Conservation (phyloP, 2,329 filamentous ascomycete genomes). For the Aspergillus candidus region DNA sequence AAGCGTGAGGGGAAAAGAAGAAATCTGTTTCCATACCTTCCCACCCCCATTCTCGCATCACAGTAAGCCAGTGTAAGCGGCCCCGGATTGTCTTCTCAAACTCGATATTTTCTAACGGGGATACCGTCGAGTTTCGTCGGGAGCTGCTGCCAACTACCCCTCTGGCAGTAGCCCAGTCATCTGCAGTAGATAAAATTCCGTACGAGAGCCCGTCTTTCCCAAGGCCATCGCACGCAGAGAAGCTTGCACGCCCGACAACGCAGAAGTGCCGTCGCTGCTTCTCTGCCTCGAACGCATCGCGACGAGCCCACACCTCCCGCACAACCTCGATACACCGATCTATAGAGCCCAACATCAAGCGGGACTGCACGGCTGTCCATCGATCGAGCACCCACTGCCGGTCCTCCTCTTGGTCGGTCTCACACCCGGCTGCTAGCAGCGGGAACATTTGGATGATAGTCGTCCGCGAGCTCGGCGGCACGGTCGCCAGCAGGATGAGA, state of each 20-base stretch:
- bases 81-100: conserved; percentile 60
- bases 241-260: conserved; percentile 17
- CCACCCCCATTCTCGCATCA: conserved; percentile 69
- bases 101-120: conserved; percentile 43
- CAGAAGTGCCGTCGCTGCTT: conserved; percentile 29
- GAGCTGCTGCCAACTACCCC: conserved; percentile 11
- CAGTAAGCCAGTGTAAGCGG: conserved; percentile 61
- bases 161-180: conserved; percentile 8
- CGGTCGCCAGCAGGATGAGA: conserved; percentile 56
- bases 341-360: conserved; percentile 62
- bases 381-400: conserved; percentile 58
- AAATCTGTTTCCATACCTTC: conserved; percentile 50
- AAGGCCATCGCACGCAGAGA: conserved; percentile 14
- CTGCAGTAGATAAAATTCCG: conserved; percentile 4
- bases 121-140: conserved; percentile 26
- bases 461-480: conserved; percentile 56
- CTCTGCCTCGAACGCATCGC: conserved; percentile 49
- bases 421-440: conserved; percentile 61
- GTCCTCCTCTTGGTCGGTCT: conserved; percentile 54
- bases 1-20: background rate
- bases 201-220: conserved; percentile 12
- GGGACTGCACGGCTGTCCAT: conserved; percentile 55
- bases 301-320: conserved; percentile 60
- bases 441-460: conserved; percentile 66
- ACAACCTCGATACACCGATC: conserved; percentile 60